Base-by-base conservation (phyloP, 2,329 filamentous ascomycete genomes). In the Neonectria ditissima region DNA sequence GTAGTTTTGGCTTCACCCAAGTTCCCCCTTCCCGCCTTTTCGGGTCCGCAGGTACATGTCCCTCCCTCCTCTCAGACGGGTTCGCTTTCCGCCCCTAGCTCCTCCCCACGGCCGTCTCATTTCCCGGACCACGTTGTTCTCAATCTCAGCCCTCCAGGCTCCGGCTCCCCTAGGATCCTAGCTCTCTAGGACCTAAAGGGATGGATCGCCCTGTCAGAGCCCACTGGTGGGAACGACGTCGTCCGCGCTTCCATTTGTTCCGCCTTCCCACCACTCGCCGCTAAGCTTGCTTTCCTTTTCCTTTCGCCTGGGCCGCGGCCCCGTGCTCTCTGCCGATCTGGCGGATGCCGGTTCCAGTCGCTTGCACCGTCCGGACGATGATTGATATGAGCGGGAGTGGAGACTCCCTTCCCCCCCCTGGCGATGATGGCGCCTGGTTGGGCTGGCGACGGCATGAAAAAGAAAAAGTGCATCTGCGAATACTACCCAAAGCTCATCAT, bases 281-380 rank as follows among this genome's bases (percentile, higher is more conserved):
- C 58, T 56, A 44, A 14, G 26, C 13, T 14, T 55, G 41, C 53
- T 52, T 56, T 37, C 24, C 20, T 32, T 61, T 52, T 56, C 43
- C 24, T 32, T 32, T 61, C 62, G 55, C 65, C 69, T 67, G 52
- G 60, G 55, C 69, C 68, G 69, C 62, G 62, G 66, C 57, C 67
- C 70, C 45, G 70, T 73, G 59, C 58, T 59, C 60, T 53, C 59
- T 69, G 70, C 70, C 69, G 70, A 73, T 73, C 70, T 62, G 62
- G 71, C 70, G 70, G 69, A 70, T 70, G 52, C 56, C 58, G 53
- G 59, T 66, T 61, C 16, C 26, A 32, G 30, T 11, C 10, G 30
- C 30, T 11, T 11, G 6, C 34, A n/a, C 13, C 37, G 26, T 34
- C 47, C 47, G 47, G 52, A 37, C 32, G 43, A 52, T 50, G 52